These are phyloP conservation scores for Sicyos baderoa DNA, from an alignment of 306 rosid genomes.

Conservation along the genomic window DNA sequence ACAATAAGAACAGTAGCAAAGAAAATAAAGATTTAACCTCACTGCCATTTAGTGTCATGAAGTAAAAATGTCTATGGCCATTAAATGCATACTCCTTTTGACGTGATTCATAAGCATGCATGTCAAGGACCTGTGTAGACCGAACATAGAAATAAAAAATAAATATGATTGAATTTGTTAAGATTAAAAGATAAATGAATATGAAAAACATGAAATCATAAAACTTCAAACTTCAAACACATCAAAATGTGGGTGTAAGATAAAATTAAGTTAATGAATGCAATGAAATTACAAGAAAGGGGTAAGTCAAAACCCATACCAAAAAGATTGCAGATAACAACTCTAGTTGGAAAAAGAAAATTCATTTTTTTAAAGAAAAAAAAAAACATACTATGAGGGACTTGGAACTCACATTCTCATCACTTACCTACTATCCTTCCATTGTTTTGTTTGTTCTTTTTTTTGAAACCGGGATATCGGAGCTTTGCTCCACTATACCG, in stretches of 20 bases:
- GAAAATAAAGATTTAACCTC: slow-evolving; percentile 51
- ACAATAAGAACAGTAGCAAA: slow-evolving; percentile 4
- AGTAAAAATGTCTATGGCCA: slow-evolving; percentile 96
- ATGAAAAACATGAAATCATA: not conserved
- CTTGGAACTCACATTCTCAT: too few relatives aligned
- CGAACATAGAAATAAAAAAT: slow-evolving; percentile 17
- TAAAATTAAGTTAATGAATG: too few relatives aligned
- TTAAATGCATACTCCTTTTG: slow-evolving; percentile 88
- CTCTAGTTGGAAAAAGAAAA: too few relatives aligned
- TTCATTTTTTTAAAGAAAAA: too few relatives aligned
- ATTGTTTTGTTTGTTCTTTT: too few relatives aligned
- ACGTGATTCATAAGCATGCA: slow-evolving; percentile 72
- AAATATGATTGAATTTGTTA: not conserved
- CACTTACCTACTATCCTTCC: too few relatives aligned
- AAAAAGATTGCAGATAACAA: too few relatives aligned
- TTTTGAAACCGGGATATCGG: too few relatives aligned
- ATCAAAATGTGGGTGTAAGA: too few relatives aligned
- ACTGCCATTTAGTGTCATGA: slow-evolving; percentile 92
- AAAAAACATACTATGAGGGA: too few relatives aligned
- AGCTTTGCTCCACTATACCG: too few relatives aligned
- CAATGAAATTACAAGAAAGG: not conserved
- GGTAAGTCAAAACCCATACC: too few relatives aligned
- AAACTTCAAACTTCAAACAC: not conserved
- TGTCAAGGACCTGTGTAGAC: slow-evolving; percentile 77
- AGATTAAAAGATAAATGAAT: not conserved